These are phyloP conservation scores for Mycena rebaudengoi DNA, from an alignment of 768 basidiomycete genomes.

Conservation along the genomic window DNA sequence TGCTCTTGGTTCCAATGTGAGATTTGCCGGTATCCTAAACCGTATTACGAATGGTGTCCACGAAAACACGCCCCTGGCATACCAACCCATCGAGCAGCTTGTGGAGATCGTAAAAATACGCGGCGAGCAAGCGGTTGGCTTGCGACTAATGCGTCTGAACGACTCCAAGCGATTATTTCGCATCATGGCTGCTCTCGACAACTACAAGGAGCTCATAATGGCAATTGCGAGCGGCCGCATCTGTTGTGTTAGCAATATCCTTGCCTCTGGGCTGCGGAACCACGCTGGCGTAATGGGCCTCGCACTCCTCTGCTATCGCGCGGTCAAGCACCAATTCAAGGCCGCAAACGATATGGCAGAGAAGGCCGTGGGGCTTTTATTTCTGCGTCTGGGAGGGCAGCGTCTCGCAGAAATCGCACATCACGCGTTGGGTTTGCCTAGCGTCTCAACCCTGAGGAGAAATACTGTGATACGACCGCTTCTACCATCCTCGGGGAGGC, in stretches of 20 bases:
- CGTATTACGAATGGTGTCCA: conserved; percentile 26
- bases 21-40: conserved; percentile 22
- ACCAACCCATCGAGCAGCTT: conserved; percentile 19
- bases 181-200: not conserved
- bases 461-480: not conserved
- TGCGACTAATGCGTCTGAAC: conserved; percentile 27
- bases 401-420: not conserved
- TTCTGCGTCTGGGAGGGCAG: not conserved
- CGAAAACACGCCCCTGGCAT: conserved; percentile 18
- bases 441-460: not conserved
- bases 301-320: not conserved
- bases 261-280: not conserved
- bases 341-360: not conserved
- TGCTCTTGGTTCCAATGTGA: not conserved
- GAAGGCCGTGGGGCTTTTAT: not conserved
- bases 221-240: not conserved
- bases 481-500: not conserved
- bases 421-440: not conserved
- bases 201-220: not conserved
- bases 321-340: not conserved
- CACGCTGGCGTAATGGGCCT: not conserved
- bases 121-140: not conserved
- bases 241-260: not conserved
- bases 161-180: not conserved
- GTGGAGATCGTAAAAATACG: conserved; percentile 17